phyloP scores from a whole-genome alignment of 2,329 filamentous ascomycete genomes.

The Aspergillus tamarii region DNA sequence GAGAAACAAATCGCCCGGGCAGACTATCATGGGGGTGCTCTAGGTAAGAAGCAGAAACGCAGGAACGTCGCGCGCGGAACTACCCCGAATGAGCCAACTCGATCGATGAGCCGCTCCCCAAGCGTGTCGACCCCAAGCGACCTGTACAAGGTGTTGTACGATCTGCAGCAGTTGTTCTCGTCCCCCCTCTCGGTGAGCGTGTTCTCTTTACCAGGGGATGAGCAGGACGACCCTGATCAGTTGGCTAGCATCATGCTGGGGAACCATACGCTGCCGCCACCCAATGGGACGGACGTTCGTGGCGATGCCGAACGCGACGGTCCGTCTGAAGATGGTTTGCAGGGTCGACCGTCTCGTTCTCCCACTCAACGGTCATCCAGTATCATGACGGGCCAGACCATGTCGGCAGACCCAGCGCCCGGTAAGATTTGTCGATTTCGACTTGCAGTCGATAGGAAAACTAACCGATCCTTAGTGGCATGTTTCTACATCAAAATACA shows the following conservation, averaged over 20 bases:
- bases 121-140: neutral
- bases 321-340: neutral
- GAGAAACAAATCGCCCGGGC: constrained; percentile 84
- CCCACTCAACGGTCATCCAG: neutral
- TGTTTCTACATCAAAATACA: neutral
- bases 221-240: neutral
- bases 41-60: neutral
- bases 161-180: neutral
- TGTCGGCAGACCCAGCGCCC: neutral
- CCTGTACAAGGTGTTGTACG: neutral
- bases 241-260: neutral
- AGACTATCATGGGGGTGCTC: constrained; percentile 50
- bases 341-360: neutral
- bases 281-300: neutral
- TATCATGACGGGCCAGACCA: neutral
- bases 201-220: neutral
- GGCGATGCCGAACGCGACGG: neutral
- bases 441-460: too few species aligned
- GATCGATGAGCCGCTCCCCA: neutral
- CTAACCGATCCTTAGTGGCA: neutral
- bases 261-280: neutral
- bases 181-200: neutral
- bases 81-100: neutral
- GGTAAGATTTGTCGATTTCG: neutral
- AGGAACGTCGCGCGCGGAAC: too few species aligned